These are phyloP conservation scores for Wickerhamomyces bisporus DNA, from an alignment of 805 yeast genomes.

Conservation along the genomic window DNA sequence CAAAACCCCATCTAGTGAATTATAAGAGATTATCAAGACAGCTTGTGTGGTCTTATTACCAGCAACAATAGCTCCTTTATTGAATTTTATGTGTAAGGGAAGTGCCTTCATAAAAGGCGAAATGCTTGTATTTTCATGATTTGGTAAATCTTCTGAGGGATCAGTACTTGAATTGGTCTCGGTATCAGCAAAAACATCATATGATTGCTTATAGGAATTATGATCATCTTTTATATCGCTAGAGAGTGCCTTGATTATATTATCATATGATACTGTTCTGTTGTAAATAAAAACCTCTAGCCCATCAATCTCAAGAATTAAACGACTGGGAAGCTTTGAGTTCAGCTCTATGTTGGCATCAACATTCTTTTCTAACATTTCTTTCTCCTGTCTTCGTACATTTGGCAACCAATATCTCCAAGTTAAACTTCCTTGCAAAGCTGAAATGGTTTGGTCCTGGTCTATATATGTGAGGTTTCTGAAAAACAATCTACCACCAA, in stretches of 20 bases:
- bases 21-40: conserved; percentile 56
- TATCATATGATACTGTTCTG: conserved; percentile 71
- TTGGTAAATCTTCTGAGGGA: conserved; percentile 2
- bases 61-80: conserved; percentile 65
- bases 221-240: conserved; percentile 7
- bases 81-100: conserved; percentile 59
- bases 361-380: conserved; percentile 10
- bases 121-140: neutral
- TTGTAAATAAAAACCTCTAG: conserved; percentile 81
- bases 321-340: conserved; percentile 48
- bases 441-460: conserved; percentile 64
- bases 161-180: conserved; percentile 13
- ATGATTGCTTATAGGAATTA: conserved; percentile 11
- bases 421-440: conserved; percentile 68
- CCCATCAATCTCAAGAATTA: conserved; percentile 62
- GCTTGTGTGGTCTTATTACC: conserved; percentile 82
- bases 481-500: conserved; percentile 80
- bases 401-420: conserved; percentile 86
- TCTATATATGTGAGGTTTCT: conserved; percentile 71
- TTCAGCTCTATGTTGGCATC: conserved; percentile 30
- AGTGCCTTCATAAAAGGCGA: conserved; percentile 32
- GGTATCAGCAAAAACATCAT: conserved; percentile 9
- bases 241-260: conserved; percentile 40
- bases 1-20: conserved; percentile 45
- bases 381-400: conserved; percentile 27